phyloP scores from a whole-genome alignment of 2,329 filamentous ascomycete species.

The Diaporthe aspalathi region DNA sequence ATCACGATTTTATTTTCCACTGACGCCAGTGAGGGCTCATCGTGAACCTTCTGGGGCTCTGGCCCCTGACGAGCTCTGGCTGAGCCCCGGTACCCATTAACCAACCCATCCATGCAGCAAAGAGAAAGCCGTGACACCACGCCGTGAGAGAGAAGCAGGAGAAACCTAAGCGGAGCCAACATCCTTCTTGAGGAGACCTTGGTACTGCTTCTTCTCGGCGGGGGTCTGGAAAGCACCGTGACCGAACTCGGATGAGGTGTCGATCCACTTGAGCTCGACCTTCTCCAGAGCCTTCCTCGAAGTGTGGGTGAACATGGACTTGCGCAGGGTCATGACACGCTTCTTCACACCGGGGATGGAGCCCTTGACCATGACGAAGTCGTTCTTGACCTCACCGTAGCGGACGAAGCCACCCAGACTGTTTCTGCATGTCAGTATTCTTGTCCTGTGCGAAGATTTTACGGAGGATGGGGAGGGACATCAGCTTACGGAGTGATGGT shows the following conservation, averaged over 20 bases:
- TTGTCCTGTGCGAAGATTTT: background rate
- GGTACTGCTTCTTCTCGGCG: constrained; percentile 96
- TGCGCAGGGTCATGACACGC: constrained; percentile 98
- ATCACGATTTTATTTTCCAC: constrained; percentile 35
- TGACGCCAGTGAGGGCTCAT: constrained; percentile 32
- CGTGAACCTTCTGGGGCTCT: constrained; percentile 34
- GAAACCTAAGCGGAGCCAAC: constrained; percentile 62
- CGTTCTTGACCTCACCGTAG: constrained; percentile 99
- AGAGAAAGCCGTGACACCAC: constrained; percentile 65
- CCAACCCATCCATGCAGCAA: constrained; percentile 45
- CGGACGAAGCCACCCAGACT: constrained; percentile 99
- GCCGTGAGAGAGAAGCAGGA: constrained; percentile 54
- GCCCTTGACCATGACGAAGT: constrained; percentile 97
- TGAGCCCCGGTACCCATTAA: constrained; percentile 36
- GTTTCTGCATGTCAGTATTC: constrained; percentile 33
- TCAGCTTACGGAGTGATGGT: constrained; percentile 95
- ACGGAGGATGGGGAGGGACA: background rate
- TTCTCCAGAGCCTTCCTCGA: constrained; percentile 97
- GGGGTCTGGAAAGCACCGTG: constrained; percentile 99
- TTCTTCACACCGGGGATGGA: constrained; percentile 99
- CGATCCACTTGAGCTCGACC: constrained; percentile 99
- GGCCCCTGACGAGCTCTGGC: constrained; percentile 30
- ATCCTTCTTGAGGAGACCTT: constrained; percentile 99
- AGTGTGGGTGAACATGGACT: constrained; percentile 98
- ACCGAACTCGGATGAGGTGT: constrained; percentile 99